Evolutionary conservation across 495 filamentous ascomycete genomes (phyloP), one percentile per base, ranked within the genome.

Genomic region (Hypomontagnella monticulosa): DNA sequence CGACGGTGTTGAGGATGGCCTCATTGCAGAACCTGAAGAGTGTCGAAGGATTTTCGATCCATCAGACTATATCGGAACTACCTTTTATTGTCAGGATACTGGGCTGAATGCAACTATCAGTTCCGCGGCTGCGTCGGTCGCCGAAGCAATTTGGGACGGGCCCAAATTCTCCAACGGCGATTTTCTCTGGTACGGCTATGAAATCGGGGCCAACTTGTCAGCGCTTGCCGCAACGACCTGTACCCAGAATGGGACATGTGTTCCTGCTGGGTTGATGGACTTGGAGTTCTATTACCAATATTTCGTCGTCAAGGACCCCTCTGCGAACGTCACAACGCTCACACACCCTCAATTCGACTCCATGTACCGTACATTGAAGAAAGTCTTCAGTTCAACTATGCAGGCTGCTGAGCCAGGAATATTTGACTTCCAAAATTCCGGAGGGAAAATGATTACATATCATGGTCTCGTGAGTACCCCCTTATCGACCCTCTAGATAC

Each of bases 401-500:
- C 60, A 53, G 20, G 72, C 74, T 2, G 38, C 66, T 36, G 70
- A 80, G 34, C 71, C 80, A 0, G 75, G 83, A 67, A 69, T 84
- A 18, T 66, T 64, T 2, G 54, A 30, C 4, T 79, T 84, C 52
- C 64, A 61, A 3, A 36, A 66, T 0, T 41, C 70, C 3, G 78
- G 80, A 0, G 76, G 75, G 9, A 82, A 81, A 57, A 52, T 83
- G 48, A 71, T 84, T 18, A 75, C 69, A 0, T 81, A 71, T 67
- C 80, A 84, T 47, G 81, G 80, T 0, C 19, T 70, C 8, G 72
- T 80, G 63, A 80, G 85, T 63, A n/a, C 5, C 27, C 27, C 63
- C 86, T 82, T 63, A 34, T 3, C 12, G 6, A 2, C 18, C n/a
- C 4, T 3, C n/a, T 14, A 43, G 6, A 4, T 43, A 16, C 6